Evolutionary conservation across 73 alveolate genomes (phyloP).

Genomic region (Chromera velia): DNA sequence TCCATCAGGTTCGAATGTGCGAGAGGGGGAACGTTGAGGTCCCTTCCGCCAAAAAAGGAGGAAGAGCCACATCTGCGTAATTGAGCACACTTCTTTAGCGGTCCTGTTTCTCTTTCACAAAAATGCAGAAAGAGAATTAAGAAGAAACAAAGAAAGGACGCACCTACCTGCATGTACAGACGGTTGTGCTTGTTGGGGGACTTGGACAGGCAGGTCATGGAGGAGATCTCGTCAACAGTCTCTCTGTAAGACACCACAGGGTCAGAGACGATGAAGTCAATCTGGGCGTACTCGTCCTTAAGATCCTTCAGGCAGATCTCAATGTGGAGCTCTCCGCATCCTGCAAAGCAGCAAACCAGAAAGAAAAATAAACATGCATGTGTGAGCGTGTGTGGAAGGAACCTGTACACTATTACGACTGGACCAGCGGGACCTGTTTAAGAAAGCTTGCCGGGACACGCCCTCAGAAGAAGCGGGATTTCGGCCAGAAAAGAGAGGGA

Average conservation of each 20-base stretch:
- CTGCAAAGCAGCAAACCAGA: too few species aligned
- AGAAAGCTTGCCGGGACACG: too few species aligned
- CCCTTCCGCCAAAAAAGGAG: too few species aligned
- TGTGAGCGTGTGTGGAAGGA: too few species aligned
- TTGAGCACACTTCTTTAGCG: background rate
- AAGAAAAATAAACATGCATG: too few species aligned
- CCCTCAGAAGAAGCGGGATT: too few species aligned
- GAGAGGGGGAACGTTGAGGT: too few species aligned
- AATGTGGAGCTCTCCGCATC: constrained; percentile 83
- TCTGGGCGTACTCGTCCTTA: constrained; percentile 50
- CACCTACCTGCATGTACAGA: constrained; percentile 27
- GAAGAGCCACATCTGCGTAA: background rate
- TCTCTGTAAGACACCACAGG: constrained; percentile 82
- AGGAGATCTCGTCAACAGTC: constrained; percentile 58
- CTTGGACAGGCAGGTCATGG: constrained; percentile 70
- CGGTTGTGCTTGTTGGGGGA: constrained; percentile 83
- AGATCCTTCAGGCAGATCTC: constrained; percentile 72
- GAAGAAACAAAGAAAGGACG: background rate
- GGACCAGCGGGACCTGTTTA: too few species aligned
- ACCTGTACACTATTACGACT: too few species aligned
- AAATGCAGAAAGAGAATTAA: background rate
- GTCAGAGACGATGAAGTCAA: constrained; percentile 61
- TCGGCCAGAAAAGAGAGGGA: too few species aligned
- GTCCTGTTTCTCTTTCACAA: too few species aligned
- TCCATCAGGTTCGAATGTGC: too few species aligned